Conservation (phyloP, 495 filamentous ascomycete genomes). For the Talaromyces adpressus region DNA sequence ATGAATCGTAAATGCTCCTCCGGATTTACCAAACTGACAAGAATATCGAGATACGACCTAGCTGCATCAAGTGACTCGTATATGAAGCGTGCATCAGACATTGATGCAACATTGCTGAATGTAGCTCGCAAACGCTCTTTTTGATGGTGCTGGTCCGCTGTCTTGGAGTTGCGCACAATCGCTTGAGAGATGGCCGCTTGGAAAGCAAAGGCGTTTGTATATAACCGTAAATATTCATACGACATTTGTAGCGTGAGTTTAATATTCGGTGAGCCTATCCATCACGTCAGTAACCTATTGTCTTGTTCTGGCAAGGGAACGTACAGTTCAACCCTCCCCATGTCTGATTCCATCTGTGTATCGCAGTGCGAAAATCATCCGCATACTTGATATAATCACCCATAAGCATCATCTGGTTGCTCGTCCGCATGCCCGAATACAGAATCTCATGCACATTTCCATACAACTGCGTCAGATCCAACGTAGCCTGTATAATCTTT, state of each 20-base stretch:
- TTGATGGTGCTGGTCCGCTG: slow-evolving; percentile 24
- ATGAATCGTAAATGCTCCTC: slow-evolving; percentile 51
- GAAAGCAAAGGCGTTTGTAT: slow-evolving; percentile 62
- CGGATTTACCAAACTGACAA: slow-evolving; percentile 48
- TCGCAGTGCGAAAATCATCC: slow-evolving; percentile 56
- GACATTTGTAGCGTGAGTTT: slow-evolving; percentile 51
- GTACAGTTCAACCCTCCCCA: slow-evolving; percentile 54
- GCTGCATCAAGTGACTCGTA: slow-evolving; percentile 59
- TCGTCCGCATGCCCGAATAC: slow-evolving; percentile 57
- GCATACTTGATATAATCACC: slow-evolving; percentile 62
- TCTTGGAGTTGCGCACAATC: slow-evolving; percentile 34
- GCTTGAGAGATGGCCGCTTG: slow-evolving; percentile 59
- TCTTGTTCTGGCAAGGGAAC: slow-evolving; percentile 9
- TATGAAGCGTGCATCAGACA: slow-evolving; percentile 56
- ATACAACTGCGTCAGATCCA: slow-evolving; percentile 61
- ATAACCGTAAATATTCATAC: slow-evolving; percentile 58
- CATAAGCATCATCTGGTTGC: slow-evolving; percentile 57
- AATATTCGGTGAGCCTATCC: slow-evolving; percentile 45
- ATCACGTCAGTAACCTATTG: not conserved
- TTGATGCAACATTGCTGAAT: slow-evolving; percentile 47
- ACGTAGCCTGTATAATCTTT: slow-evolving; percentile 53
- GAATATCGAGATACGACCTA: slow-evolving; percentile 48
- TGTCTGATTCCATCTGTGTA: slow-evolving; percentile 55
- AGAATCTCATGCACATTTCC: slow-evolving; percentile 60
- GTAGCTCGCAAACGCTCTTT: slow-evolving; percentile 36